Evolutionary conservation across 495 filamentous ascomycete species (phyloP).

Genomic region (Letharia columbiana): DNA sequence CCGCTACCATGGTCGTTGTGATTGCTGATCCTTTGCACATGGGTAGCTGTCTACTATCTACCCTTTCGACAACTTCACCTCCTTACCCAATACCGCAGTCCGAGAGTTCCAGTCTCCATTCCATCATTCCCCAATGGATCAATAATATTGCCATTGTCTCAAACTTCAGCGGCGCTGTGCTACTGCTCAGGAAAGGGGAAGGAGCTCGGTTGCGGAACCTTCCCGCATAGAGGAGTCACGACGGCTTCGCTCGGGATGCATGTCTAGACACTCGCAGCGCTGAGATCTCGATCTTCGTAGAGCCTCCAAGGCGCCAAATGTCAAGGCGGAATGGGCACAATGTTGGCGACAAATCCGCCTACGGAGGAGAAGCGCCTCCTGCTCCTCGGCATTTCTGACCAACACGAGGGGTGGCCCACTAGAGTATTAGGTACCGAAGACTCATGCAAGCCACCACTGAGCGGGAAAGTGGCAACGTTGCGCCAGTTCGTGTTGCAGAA

Average conservation of each 20-base stretch:
- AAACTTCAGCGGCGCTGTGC: background rate
- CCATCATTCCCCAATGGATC: background rate
- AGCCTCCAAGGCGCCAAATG: background rate
- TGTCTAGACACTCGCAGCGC: background rate
- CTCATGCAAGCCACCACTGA: background rate
- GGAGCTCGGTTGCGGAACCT: background rate
- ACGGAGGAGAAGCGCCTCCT: background rate
- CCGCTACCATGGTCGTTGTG: constrained; percentile 81
- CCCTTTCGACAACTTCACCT: background rate
- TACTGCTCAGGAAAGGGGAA: background rate
- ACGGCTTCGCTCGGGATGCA: background rate
- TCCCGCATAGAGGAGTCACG: background rate
- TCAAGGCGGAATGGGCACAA: background rate
- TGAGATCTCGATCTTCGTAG: background rate
- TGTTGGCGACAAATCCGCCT: background rate
- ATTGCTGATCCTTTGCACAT: constrained; percentile 51
- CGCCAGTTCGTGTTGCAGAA: background rate
- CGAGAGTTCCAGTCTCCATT: background rate
- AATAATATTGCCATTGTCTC: background rate
- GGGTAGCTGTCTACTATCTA: background rate
- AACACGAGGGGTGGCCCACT: background rate
- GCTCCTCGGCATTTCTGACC: background rate
- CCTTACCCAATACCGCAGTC: background rate
- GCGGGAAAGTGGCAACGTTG: background rate
- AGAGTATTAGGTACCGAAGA: background rate